These are phyloP conservation scores for Dictyostelium intermedium DNA, from an alignment of 78 protist species.

Conservation along the genomic window DNA sequence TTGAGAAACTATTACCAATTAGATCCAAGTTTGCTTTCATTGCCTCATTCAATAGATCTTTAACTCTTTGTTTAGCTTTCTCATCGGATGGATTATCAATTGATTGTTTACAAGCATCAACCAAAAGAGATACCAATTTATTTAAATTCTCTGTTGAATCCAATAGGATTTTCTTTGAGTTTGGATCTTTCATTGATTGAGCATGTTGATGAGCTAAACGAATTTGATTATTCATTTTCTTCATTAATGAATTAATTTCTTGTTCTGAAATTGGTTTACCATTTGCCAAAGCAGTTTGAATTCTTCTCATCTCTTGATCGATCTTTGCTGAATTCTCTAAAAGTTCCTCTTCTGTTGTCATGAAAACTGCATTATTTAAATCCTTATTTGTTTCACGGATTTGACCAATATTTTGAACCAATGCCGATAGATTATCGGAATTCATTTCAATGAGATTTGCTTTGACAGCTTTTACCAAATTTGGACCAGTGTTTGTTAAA, in stretches of 20 bases:
- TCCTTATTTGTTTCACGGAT: constrained; percentile 53
- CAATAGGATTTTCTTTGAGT: constrained; percentile 16
- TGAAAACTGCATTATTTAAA: constrained; percentile 36
- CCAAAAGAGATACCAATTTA: constrained; percentile 6
- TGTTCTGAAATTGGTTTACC: constrained; percentile 34
- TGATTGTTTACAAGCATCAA: constrained; percentile 50
- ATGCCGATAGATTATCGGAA: neutral
- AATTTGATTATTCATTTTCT: constrained; percentile 58
- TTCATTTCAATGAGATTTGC: neutral
- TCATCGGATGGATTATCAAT: constrained; percentile 5
- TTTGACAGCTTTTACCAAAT: constrained; percentile 55
- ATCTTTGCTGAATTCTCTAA: constrained; percentile 67
- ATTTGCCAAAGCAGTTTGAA: constrained; percentile 5
- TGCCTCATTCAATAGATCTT: neutral
- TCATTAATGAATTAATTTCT: constrained; percentile 35
- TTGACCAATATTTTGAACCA: constrained; percentile 6
- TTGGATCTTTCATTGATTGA: constrained; percentile 32
- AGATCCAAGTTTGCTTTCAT: constrained; percentile 31
- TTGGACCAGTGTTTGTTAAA: constrained; percentile 28
- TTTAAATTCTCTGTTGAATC: constrained; percentile 38
- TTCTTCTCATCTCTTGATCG: constrained; percentile 61
- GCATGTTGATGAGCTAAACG: constrained; percentile 70
- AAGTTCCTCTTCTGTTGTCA: constrained; percentile 58
- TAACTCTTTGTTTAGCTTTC: neutral
- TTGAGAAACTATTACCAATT: constrained; percentile 20